Base-by-base conservation (phyloP, 2,329 filamentous ascomycete species). In the Cladosporium oxysporum region DNA sequence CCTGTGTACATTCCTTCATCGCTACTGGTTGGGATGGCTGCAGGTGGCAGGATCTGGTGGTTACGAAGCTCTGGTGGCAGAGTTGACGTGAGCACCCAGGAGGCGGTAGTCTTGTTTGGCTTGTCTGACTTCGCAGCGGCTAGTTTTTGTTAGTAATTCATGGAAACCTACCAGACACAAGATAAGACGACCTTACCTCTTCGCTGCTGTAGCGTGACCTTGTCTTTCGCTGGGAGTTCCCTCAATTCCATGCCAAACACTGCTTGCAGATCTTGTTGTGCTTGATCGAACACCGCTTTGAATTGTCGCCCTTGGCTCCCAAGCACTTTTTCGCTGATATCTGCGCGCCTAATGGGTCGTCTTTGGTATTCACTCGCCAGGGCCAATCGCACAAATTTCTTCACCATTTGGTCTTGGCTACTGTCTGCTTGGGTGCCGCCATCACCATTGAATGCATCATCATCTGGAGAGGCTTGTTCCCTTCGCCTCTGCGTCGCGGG, bases 161-260 rank as follows among this genome's bases (percentile, higher is more conserved):
- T n/a, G 35, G 16, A 11, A 11, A 14, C 8, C 3, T n/a, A n/a
- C 60, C 10, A 28, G 57, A n/a, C 28, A 5, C 18, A 55, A 2
- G 28, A 33, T 16, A 33, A 18, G 49, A 14, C 2, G 8, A 58
- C 23, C 37, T 61, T 79, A 89, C 90, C 91, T 83, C 91, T 89
- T 72, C 92, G 87, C 75, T 96, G 91, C 66, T 88, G 88, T 37
- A 97, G 79, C 0, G 92, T 92, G 58, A 91, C 85, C 77, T 93
- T 96, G 74, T 97, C 94, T 73, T 86, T 87, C 1, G 85, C 83
- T 0, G 95, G 93, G 59, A 98, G 83, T 79, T 97, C 93, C 4
- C 87, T 84, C 83, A 99, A 86, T 76, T 93, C 86, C 93, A 98
- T 97, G n/a, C 95, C 95, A 79, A 97, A 98, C 1, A 89, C 84